Evolutionary conservation across 352 stramenopile genomes (phyloP).

Genomic region (Phytophthora ramorum): DNA sequence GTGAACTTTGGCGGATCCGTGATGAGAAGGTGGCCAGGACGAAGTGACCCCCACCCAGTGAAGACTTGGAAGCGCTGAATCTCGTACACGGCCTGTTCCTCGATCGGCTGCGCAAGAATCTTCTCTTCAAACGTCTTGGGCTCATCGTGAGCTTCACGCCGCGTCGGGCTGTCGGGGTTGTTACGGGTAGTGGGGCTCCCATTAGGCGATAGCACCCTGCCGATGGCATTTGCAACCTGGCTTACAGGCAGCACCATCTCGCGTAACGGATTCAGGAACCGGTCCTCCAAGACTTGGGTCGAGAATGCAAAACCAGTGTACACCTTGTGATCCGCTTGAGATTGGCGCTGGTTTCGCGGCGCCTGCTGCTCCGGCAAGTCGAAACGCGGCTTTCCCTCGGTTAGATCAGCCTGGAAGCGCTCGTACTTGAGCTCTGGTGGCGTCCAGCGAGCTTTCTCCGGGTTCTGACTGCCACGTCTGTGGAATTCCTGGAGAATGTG

Average conservation of each 20-base stretch:
- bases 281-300: slow-evolving; percentile 77
- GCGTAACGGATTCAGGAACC: slow-evolving; percentile 81
- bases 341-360: slow-evolving; percentile 25
- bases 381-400: slow-evolving; percentile 62
- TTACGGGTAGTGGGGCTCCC: slow-evolving; percentile 41
- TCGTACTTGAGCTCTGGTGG: slow-evolving; percentile 72
- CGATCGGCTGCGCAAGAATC: slow-evolving; percentile 58
- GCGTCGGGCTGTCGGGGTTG: slow-evolving; percentile 29
- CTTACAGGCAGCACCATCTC: slow-evolving; percentile 76
- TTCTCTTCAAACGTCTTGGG: slow-evolving; percentile 71
- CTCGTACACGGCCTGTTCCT: slow-evolving; percentile 78
- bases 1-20: slow-evolving; percentile 80
- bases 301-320: slow-evolving; percentile 90
- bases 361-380: slow-evolving; percentile 58
- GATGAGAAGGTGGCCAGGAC: slow-evolving; percentile 80
- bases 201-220: slow-evolving; percentile 41
- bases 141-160: slow-evolving; percentile 26
- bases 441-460: slow-evolving; percentile 63
- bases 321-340: slow-evolving; percentile 42
- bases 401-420: slow-evolving; percentile 75
- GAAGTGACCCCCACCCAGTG: slow-evolving; percentile 76
- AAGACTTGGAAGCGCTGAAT: slow-evolving; percentile 90
- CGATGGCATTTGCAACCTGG: slow-evolving; percentile 51
- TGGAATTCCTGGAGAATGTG: slow-evolving; percentile 87
- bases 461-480: slow-evolving; percentile 41